These are phyloP conservation scores for Iris pallida DNA, from an alignment of 116 monocot species.

Conservation along the genomic window DNA sequence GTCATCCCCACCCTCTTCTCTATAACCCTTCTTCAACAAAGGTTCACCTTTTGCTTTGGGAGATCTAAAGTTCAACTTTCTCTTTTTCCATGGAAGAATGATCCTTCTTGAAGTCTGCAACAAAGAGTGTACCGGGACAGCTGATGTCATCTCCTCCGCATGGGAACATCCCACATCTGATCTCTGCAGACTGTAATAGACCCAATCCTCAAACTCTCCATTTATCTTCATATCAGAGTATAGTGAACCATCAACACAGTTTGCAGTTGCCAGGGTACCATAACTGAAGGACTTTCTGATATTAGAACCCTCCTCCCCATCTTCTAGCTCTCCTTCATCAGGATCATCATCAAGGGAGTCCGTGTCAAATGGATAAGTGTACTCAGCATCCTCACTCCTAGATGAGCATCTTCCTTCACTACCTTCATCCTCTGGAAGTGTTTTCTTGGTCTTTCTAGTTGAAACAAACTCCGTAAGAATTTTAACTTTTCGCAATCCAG, in stretches of 20 bases:
- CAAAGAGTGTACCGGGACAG: conserved; percentile 20
- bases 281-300: conserved; percentile 87
- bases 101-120: conserved; percentile 30
- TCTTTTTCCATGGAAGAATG: conserved; percentile 43
- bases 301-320: conserved; percentile 22
- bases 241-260: conserved; percentile 39
- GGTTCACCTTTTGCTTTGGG: conserved; percentile 23
- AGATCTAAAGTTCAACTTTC: conserved; percentile 21
- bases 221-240: conserved; percentile 33
- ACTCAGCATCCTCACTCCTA: conserved; percentile 51
- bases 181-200: conserved; percentile 57
- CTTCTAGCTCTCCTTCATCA: conserved; percentile 41
- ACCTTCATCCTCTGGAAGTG: conserved; percentile 35
- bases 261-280: conserved; percentile 70
- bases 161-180: conserved; percentile 56
- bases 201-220: conserved; percentile 60
- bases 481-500: conserved; percentile 72
- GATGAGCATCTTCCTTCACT: conserved; percentile 55
- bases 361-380: conserved; percentile 44
- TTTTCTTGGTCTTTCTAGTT: conserved; percentile 46
- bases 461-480: conserved; percentile 39
- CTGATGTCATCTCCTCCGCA: conserved; percentile 18
- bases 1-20: conserved; percentile 96
- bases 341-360: conserved; percentile 54
- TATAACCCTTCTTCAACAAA: conserved; percentile 46